Base-by-base conservation (phyloP, 2,329 filamentous ascomycete genomes). In the Aspergillus clavatus region DNA sequence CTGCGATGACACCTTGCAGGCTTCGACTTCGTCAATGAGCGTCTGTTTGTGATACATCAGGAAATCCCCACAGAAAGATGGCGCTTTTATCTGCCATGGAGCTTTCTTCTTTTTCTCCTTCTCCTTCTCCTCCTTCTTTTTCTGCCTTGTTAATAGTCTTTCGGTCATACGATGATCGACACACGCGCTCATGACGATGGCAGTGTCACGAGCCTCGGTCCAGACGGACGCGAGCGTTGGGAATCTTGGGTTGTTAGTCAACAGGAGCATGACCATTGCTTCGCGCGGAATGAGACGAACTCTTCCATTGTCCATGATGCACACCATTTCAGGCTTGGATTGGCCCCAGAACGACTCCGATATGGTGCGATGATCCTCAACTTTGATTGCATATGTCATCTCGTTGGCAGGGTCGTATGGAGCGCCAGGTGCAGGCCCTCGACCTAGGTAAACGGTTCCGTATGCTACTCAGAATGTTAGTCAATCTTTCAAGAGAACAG, bases 111-210 rank as follows among this genome's bases (percentile, higher is more conserved):
- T 11, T 8, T 38, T 22, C 2, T 39, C 26, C 0, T 11, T 16
- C 3, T 40, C 26, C 7, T 19, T 16, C 21, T 37, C 19, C n/a
- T n/a, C n/a, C n/a, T n/a, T n/a, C n/a, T n/a, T n/a, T n/a, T n/a
- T n/a, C n/a, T n/a, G n/a, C n/a, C n/a, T n/a, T n/a, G n/a, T n/a
- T n/a, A n/a, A n/a, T n/a, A n/a, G n/a, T n/a, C n/a, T n/a, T 35
- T 31, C 41, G 42, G 6, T 50, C 43, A 8, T 31, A 27, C 36
- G 19, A 28, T 53, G 28, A 24, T 61, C 57, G 16, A 59, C 39
- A 26, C 49, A 54, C n/a, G 58, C 48, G 5, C 50, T 50, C 62
- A 65, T 66, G n/a, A 61, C 51, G n/a, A 59, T 59, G 1, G 56
- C 46, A 24, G 52, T 47, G 33, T 47, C 55, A 3, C 48, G 28